Conservation (phyloP, 805 yeast species). For the Candida palmyrensis region DNA sequence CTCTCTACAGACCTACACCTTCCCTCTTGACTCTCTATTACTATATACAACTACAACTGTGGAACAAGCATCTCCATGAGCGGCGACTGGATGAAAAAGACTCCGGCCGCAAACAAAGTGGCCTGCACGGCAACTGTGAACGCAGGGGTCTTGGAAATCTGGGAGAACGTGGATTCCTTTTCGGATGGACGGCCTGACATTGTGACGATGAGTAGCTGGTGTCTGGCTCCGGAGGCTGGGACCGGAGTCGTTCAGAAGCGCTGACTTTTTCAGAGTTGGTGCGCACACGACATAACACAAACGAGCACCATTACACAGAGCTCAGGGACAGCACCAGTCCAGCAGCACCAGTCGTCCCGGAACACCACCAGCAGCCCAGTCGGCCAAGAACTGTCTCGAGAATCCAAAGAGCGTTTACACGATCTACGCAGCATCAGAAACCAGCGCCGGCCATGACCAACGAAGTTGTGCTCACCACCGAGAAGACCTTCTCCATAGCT, state of each 20-base stretch:
- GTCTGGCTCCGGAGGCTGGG: background rate
- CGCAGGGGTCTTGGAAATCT: conserved; percentile 58
- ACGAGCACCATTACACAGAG: no score
- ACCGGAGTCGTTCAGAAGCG: no score
- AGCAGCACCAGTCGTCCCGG: no score
- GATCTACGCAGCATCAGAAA: no score
- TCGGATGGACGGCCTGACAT: conserved; percentile 20
- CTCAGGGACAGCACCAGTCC: no score
- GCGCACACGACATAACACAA: conserved; percentile 1
- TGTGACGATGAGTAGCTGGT: background rate
- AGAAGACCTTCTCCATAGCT: conserved; percentile 50
- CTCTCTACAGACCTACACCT: no score
- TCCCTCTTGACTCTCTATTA: no score
- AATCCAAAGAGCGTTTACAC: no score
- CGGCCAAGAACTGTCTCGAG: no score
- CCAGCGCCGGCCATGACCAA: no score
- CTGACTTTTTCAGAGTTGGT: background rate
- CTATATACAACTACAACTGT: no score
- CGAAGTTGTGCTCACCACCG: conserved; percentile 1
- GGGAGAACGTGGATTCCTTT: conserved; percentile 35
- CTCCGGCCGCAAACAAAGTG: conserved; percentile 64
- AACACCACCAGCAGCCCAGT: no score
- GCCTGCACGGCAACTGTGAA: conserved; percentile 63
- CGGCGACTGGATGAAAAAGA: conserved; percentile 71
- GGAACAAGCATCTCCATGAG: conserved; percentile 80